A percentile compares a stretch with the other conserved stretches of the same genome.
These are phyloP conservation scores for Plasmodium knowlesi DNA, from an alignment of 169 alveolate species.

Conservation along the genomic window DNA sequence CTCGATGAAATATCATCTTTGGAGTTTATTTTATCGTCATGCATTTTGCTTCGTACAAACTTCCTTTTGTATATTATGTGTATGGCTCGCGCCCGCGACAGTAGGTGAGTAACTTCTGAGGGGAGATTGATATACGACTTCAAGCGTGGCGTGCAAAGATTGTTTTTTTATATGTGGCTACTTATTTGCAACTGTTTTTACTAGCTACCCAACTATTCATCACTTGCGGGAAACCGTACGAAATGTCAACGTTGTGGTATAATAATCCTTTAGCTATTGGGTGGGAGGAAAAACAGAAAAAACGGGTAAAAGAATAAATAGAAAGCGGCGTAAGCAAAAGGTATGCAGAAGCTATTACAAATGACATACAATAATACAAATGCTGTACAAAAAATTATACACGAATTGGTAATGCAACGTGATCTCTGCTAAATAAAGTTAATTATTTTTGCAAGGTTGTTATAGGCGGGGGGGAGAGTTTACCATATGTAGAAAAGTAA, in stretches of 20 bases:
- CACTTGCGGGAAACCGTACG: neutral
- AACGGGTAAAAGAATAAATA: neutral
- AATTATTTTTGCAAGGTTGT: neutral
- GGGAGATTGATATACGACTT: neutral
- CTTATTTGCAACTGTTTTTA: neutral
- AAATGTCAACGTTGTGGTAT: neutral
- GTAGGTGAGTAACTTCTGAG: neutral
- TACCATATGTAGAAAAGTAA: neutral
- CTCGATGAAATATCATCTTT: constrained; percentile 67
- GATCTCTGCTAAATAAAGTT: neutral
- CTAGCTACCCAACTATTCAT: neutral
- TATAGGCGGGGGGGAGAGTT: neutral
- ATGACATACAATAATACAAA: neutral
- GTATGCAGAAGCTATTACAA: neutral
- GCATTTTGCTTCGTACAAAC: constrained; percentile 28
- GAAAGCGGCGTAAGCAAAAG: neutral
- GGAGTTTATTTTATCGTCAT: constrained; percentile 57
- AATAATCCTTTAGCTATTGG: neutral
- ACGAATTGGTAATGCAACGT: neutral
- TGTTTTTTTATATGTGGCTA: neutral
- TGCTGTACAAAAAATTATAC: neutral
- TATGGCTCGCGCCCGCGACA: neutral
- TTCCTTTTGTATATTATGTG: neutral
- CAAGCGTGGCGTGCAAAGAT: neutral
- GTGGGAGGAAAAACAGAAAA: neutral